Conservation (phyloP, 495 filamentous ascomycete species). For the Chaetomium cochliodes region DNA sequence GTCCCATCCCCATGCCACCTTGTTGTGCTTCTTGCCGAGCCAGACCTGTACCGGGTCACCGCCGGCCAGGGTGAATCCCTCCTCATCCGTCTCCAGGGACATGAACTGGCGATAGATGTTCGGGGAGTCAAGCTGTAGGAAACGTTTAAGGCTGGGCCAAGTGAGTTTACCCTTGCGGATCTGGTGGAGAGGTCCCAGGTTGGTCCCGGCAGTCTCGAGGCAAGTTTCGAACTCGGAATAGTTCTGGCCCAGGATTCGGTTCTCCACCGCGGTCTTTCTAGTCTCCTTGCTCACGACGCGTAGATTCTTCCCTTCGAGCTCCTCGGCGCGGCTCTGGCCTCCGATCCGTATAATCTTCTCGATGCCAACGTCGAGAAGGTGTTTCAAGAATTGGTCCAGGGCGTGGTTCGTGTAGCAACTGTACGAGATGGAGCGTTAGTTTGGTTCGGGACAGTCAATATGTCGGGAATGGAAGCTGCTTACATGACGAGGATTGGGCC, state of each 20-base stretch:
- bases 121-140: not conserved
- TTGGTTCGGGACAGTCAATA: too few relatives aligned
- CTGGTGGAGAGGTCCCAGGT: not conserved
- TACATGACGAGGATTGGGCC: slow-evolving; percentile 61
- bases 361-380: slow-evolving; percentile 55
- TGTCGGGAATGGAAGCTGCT: not conserved
- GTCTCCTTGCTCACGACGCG: slow-evolving; percentile 33
- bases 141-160: not conserved
- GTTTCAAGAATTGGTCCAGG: slow-evolving; percentile 69
- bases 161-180: not conserved
- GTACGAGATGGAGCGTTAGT: not conserved
- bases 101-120: slow-evolving; percentile 1
- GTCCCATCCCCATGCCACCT: not conserved
- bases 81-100: not conserved
- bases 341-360: slow-evolving; percentile 69
- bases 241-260: not conserved
- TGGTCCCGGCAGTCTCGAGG: not conserved
- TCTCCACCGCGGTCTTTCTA: slow-evolving; percentile 38
- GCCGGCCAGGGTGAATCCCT: not conserved
- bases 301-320: slow-evolving; percentile 51
- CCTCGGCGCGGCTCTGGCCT: slow-evolving; percentile 60
- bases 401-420: slow-evolving; percentile 72
- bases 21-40: slow-evolving; percentile 6
- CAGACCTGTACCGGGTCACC: slow-evolving; percentile 8
- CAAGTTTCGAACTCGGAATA: slow-evolving; percentile 9